Percentiles rank a stretch among this genome's conserved stretches.
Conservation (phyloP, 371 early-diverging fungal genomes). For the Rhizopus sp. region DNA sequence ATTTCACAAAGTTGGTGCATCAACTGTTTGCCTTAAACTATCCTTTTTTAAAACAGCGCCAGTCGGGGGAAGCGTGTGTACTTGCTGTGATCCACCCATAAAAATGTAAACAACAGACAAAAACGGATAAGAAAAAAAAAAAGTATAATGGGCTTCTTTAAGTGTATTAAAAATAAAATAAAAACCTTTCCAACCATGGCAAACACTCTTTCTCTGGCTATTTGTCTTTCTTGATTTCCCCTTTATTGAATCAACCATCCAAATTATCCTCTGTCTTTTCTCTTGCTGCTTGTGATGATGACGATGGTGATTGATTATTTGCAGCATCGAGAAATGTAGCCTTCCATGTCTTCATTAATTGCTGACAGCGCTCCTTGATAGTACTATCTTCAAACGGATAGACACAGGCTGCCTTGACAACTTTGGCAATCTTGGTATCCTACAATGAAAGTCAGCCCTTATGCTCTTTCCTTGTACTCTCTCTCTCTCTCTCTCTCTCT, state of each 20-base stretch:
- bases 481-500: background rate
- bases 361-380: slow-evolving; percentile 43
- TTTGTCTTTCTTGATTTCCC: background rate
- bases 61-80: too few species aligned
- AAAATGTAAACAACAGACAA: too few species aligned
- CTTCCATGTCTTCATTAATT: slow-evolving; percentile 46
- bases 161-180: background rate
- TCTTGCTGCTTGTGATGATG: background rate
- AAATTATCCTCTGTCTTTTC: background rate
- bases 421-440: slow-evolving; percentile 58
- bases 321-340: slow-evolving; percentile 25
- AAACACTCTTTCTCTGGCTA: background rate
- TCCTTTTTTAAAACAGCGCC: too few species aligned
- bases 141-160: background rate
- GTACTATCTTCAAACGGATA: slow-evolving; percentile 42
- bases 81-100: too few species aligned
- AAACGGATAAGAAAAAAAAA: background rate
- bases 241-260: background rate
- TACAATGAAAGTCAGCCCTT: slow-evolving; percentile 5
- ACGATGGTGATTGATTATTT: slow-evolving; percentile 3
- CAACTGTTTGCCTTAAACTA: too few species aligned
- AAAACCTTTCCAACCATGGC: background rate
- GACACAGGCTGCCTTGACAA: slow-evolving; percentile 45
- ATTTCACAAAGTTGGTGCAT: too few species aligned
- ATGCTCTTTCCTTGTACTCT: background rate